Evolutionary conservation across 495 filamentous ascomycete species (phyloP), one percentile per base, ranked within the genome.

Genomic region (Penicillium pulvis): DNA sequence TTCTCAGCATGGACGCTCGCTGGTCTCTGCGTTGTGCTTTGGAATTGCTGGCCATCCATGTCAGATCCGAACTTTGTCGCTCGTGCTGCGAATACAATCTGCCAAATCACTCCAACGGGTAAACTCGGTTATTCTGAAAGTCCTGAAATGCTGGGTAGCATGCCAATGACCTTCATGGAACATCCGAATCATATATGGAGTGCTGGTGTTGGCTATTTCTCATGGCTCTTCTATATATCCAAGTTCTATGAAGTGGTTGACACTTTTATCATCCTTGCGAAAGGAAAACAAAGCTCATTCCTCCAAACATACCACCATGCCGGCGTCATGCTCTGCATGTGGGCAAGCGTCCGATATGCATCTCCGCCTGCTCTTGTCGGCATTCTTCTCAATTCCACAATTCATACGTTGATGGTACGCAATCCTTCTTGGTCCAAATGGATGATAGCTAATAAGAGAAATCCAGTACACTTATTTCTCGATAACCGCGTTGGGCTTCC

Each of bases 231-330:
- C 78, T 96, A 95, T 69, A 79, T 95, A 53, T 90, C 87, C 80
- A 96, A 96, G 76, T 92, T 94, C 74, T 96, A 96, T 71, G 92
- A 95, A 72, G 87, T 94, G 45, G 48, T 95, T 26, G 92, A 96
- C 71, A 95, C 91, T 12, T 73, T 87, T 26, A 91, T 96, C 66
- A 91, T 95, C 65, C 78, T 95, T 41, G 84, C 87, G 44, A 93
- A 94, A 76, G 92, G 92, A 50, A 94, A 92, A 77, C 74, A 81
- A 55, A 89, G 87, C 75, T 88, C 87, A 17, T 86, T 85, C 16
- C 78, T 96, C 41, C 92, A 95, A 78, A 93, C 87, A 1, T 96
- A 91, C 63, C 92, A 95, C 73, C 92, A 96, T 68, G 85, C 90
- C 26, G 92, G 92, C 45, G 91, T 91, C 11, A 93, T 96, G 85